A percentile compares a stretch with the other conserved stretches of the same genome.
phyloP scores from a whole-genome alignment of 106 monocot genomes.

The Allium sativum region DNA sequence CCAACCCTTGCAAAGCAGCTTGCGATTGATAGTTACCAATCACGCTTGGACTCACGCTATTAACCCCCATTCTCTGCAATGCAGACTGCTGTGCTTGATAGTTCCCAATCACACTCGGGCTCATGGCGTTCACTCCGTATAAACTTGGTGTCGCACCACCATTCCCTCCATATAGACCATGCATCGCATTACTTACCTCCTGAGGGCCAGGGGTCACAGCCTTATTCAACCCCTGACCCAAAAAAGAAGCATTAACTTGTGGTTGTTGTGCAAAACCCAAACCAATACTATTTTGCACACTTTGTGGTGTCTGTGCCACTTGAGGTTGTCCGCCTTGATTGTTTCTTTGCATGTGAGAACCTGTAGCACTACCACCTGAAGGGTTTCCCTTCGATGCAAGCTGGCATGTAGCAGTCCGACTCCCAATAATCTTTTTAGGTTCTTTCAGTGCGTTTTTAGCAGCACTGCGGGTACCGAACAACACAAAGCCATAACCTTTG shows the following conservation, averaged over 20 bases:
- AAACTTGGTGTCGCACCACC: conserved; percentile 10
- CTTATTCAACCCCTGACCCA: background rate
- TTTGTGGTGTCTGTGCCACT: conserved; percentile 21
- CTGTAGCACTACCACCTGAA: conserved; percentile 17
- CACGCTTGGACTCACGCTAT: conserved; percentile 31
- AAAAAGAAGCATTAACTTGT: conserved; percentile 3
- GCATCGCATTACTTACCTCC: conserved; percentile 18
- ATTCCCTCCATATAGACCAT: conserved; percentile 4
- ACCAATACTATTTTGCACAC: conserved; percentile 16
- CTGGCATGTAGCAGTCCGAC: conserved; percentile 18
- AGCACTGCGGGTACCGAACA: conserved; percentile 12
- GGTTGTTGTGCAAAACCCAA: conserved; percentile 25
- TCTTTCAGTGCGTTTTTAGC: conserved; percentile 23
- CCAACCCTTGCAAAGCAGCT: conserved; percentile 29
- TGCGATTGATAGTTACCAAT: conserved; percentile 34
- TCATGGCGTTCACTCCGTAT: background rate
- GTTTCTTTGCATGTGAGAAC: conserved; percentile 26
- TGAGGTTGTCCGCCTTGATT: conserved; percentile 20
- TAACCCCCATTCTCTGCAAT: conserved; percentile 13
- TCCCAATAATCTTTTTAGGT: conserved; percentile 27
- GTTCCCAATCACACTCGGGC: conserved; percentile 4
- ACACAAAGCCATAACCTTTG: conserved; percentile 39
- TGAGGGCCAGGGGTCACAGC: conserved; percentile 18
- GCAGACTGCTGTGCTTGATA: too few relatives aligned
- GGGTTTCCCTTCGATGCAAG: conserved; percentile 29